Evolutionary conservation across 176 grass and related monocot species (phyloP).

Genomic region (Triticum turgidum): DNA sequence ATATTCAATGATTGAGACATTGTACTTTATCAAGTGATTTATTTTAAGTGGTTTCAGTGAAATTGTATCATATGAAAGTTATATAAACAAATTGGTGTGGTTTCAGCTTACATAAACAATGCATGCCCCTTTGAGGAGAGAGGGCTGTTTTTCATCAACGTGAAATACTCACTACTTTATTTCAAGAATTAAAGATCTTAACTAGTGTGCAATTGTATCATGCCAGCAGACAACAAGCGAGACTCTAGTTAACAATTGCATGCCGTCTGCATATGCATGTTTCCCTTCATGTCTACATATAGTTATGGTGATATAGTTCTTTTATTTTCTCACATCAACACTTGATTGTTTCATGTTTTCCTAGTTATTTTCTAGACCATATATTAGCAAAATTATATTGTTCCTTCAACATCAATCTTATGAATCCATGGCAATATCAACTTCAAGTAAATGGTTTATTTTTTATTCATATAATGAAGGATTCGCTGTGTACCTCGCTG

Average conservation of each 20-base stretch:
- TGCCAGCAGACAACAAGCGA: neutral
- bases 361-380: neutral
- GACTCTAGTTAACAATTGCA: neutral
- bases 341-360: neutral
- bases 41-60: neutral
- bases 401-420: neutral
- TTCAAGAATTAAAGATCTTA: neutral
- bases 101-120: too few species aligned
- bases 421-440: neutral
- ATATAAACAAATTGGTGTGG: too few species aligned
- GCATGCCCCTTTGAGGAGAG: too few species aligned
- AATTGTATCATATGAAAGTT: too few species aligned
- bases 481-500: neutral
- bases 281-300: neutral
- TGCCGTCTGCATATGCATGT: neutral
- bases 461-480: neutral
- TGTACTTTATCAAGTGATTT: neutral
- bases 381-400: neutral
- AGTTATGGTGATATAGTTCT: neutral
- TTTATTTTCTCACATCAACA: neutral
- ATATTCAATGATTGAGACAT: neutral
- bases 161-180: neutral
- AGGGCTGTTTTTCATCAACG: neutral
- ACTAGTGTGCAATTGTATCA: neutral
- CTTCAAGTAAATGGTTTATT: neutral